A percentile compares a stretch with the other conserved stretches of the same genome.
These are phyloP conservation scores for Eucalyptus erythrocorys DNA, from an alignment of 345 rosid species.

Conservation along the genomic window DNA sequence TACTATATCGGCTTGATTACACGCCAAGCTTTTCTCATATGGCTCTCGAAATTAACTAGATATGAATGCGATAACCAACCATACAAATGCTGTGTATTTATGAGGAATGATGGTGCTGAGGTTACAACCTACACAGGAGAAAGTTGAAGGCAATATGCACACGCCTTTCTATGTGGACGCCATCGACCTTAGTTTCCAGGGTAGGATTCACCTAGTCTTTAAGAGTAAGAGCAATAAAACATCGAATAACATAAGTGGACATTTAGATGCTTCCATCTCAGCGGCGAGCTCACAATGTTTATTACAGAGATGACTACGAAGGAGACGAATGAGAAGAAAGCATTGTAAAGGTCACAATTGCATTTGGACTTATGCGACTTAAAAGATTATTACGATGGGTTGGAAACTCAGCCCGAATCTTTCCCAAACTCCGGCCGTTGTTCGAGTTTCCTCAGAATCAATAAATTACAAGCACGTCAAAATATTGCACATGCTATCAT, in stretches of 20 bases:
- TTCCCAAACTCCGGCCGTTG: fast-evolving
- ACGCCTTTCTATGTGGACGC: neutral
- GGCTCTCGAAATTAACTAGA: neutral
- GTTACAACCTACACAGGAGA: neutral
- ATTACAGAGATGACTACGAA: fast-evolving
- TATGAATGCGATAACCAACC: neutral
- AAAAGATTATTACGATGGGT: neutral
- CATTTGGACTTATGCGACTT: neutral
- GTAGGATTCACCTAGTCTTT: neutral
- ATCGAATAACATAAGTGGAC: neutral
- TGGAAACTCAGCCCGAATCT: neutral
- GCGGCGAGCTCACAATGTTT: neutral
- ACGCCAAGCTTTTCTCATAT: neutral
- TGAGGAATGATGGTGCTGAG: neutral
- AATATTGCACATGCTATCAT: neutral
- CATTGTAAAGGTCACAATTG: neutral
- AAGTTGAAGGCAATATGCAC: neutral
- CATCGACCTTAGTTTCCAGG: neutral
- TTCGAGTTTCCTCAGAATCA: fast-evolving
- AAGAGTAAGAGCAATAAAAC: neutral
- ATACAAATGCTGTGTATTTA: neutral
- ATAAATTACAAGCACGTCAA: too few species aligned
- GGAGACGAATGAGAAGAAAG: neutral
- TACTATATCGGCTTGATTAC: neutral
- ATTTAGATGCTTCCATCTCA: neutral